Percentiles rank a stretch among this genome's conserved stretches.
Conservation (phyloP, 1,284 basidiomycete species). For the Cryptococcus wingfieldii region DNA sequence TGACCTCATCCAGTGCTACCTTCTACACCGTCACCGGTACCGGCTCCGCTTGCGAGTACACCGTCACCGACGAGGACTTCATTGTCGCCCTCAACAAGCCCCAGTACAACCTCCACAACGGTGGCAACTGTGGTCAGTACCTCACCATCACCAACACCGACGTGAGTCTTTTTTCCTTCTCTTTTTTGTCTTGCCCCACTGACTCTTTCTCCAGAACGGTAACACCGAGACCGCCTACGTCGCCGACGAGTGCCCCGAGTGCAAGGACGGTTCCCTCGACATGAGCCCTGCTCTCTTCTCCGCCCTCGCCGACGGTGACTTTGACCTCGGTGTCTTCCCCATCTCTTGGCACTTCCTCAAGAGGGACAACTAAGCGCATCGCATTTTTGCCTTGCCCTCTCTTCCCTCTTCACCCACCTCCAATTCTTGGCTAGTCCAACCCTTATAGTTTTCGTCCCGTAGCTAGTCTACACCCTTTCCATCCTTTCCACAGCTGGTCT, state of each 20-base stretch:
- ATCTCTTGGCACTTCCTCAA: constrained; percentile 26
- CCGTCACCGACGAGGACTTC: constrained; percentile 28
- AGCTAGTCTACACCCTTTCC: no score
- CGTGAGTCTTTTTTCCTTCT: background rate
- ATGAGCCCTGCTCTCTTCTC: constrained; percentile 50
- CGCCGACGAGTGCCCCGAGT: constrained; percentile 53
- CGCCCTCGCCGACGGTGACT: constrained; percentile 23
- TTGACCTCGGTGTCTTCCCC: constrained; percentile 41
- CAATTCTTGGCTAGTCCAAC: no score
- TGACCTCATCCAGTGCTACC: constrained; percentile 17
- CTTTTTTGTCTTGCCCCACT: background rate
- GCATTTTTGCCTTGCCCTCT: no score
- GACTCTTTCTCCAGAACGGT: constrained; percentile 46
- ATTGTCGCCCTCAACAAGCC: constrained; percentile 40
- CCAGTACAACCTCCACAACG: constrained; percentile 19
- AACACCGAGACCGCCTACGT: constrained; percentile 60
- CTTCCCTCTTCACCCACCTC: no score
- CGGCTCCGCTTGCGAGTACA: constrained; percentile 33
- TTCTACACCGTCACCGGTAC: constrained; percentile 36
- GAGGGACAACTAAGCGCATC: background rate
- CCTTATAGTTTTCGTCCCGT: no score
- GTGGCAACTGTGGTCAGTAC: constrained; percentile 56
- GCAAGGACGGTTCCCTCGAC: constrained; percentile 51
- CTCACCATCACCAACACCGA: constrained; percentile 62
- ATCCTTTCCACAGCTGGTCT: no score